A percentile compares a stretch with the other conserved stretches of the same genome.
These are phyloP conservation scores for Pyrus communis DNA, from an alignment of 306 rosid genomes.

Conservation along the genomic window DNA sequence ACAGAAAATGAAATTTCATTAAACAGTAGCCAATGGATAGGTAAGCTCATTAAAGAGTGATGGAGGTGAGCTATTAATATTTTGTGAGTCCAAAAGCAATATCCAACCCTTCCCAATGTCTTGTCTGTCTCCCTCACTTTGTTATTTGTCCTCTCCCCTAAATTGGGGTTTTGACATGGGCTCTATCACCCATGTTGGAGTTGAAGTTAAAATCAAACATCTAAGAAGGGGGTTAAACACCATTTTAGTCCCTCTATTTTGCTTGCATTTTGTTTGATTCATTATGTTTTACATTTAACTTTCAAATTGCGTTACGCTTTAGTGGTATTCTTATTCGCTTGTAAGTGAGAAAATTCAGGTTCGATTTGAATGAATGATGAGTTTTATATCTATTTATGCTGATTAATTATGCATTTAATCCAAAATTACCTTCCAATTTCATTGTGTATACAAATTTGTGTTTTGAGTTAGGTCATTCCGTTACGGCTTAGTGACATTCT, in stretches of 20 bases:
- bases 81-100: neutral
- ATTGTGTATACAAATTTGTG: neutral
- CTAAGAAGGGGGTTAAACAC: neutral
- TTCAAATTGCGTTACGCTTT: too few relatives aligned
- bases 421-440: neutral
- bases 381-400: too few relatives aligned
- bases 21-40: neutral
- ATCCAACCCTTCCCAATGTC: neutral
- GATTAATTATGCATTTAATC: neutral
- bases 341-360: too few relatives aligned
- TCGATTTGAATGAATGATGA: too few relatives aligned
- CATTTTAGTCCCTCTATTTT: neutral
- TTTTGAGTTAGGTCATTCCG: too few relatives aligned
- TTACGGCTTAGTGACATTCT: too few relatives aligned
- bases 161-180: conserved; percentile 38
- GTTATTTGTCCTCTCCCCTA: neutral
- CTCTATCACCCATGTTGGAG: conserved; percentile 27
- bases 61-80: neutral
- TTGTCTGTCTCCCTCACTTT: conserved; percentile 17
- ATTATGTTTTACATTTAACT: neutral
- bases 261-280: neutral
- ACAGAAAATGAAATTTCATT: neutral
- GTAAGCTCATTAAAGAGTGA: neutral
- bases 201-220: neutral
- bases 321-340: too few relatives aligned